Conservation (phyloP, 2,329 filamentous ascomycete species). For the Leptographium procerum region DNA sequence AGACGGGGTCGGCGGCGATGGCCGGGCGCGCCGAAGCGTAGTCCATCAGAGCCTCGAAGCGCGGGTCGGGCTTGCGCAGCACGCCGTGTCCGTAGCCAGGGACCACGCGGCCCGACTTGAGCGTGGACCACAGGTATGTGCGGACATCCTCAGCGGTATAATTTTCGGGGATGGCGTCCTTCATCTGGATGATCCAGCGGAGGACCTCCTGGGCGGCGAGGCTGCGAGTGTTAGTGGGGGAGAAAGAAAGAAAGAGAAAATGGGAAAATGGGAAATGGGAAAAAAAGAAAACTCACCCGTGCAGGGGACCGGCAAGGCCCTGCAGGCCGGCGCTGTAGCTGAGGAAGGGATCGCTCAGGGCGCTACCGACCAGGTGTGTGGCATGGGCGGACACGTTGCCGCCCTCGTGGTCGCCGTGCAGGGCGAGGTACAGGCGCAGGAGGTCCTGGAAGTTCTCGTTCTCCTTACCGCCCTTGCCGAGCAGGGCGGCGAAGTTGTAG, state of each 20-base stretch:
- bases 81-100: slow-evolving; percentile 95
- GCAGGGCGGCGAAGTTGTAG: slow-evolving; percentile 95
- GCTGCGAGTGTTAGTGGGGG: slow-evolving; percentile 25
- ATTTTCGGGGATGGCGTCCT: slow-evolving; percentile 66
- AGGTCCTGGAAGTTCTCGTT: slow-evolving; percentile 94
- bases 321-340: slow-evolving; percentile 93
- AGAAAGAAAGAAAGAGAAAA: not conserved
- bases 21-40: slow-evolving; percentile 78
- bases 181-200: slow-evolving; percentile 94
- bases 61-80: slow-evolving; percentile 89
- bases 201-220: slow-evolving; percentile 95
- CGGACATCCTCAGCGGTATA: slow-evolving; percentile 76
- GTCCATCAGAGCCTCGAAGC: slow-evolving; percentile 94
- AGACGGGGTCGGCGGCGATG: slow-evolving; percentile 79
- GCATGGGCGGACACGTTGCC: slow-evolving; percentile 95
- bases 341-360: slow-evolving; percentile 87
- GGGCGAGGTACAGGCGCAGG: slow-evolving; percentile 82
- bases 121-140: slow-evolving; percentile 82
- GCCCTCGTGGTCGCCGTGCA: slow-evolving; percentile 96
- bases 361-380: slow-evolving; percentile 89
- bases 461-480: slow-evolving; percentile 78
- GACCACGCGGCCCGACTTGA: slow-evolving; percentile 88
- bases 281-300: slow-evolving; percentile 42
- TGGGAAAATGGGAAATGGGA: not conserved
- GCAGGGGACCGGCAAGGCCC: slow-evolving; percentile 85